A percentile compares a stretch with the other conserved stretches of the same genome.
Conservation (phyloP, 352 stramenopile genomes). For the Phytophthora ramorum region DNA sequence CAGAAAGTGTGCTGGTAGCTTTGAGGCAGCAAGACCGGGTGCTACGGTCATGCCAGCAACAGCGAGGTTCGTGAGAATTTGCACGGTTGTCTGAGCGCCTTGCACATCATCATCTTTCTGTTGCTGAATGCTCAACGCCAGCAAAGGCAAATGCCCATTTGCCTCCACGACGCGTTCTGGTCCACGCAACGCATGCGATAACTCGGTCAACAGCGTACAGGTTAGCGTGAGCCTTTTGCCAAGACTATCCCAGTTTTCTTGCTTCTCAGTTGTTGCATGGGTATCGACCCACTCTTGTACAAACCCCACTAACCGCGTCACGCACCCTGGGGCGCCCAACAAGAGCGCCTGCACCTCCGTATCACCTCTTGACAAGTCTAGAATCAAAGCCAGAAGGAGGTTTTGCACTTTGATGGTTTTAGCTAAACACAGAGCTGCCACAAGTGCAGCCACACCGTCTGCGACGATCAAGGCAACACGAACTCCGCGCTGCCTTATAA, state of each 20-base stretch:
- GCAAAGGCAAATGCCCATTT: constrained; percentile 43
- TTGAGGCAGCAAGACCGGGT: constrained; percentile 39
- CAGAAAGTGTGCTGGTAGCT: constrained; percentile 60
- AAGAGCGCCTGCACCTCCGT: constrained; percentile 71
- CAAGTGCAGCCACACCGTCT: constrained; percentile 70
- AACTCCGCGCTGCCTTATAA: constrained; percentile 54
- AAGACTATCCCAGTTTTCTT: constrained; percentile 14
- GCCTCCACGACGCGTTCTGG: constrained; percentile 49
- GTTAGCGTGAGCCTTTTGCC: constrained; percentile 53
- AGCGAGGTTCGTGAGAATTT: constrained; percentile 61
- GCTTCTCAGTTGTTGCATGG: constrained; percentile 9
- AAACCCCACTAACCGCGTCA: constrained; percentile 53
- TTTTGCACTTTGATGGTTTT: constrained; percentile 49
- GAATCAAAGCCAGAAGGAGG: constrained; percentile 52
- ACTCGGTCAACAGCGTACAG: constrained; percentile 51
- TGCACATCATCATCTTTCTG: constrained; percentile 24
- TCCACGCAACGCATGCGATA: constrained; percentile 44
- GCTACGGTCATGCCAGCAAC: constrained; percentile 30
- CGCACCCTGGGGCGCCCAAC: constrained; percentile 50
- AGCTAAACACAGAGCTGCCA: constrained; percentile 48
- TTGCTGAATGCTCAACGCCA: constrained; percentile 54
- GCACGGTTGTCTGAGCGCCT: constrained; percentile 41
- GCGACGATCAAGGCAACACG: constrained; percentile 75
- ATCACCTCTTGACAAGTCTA: constrained; percentile 57
- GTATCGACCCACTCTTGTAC: constrained; percentile 44